Evolutionary conservation across 441 rosid genomes (phyloP), one percentile per base, ranked within the genome.

Genomic region (Gossypium schwendimanii): DNA sequence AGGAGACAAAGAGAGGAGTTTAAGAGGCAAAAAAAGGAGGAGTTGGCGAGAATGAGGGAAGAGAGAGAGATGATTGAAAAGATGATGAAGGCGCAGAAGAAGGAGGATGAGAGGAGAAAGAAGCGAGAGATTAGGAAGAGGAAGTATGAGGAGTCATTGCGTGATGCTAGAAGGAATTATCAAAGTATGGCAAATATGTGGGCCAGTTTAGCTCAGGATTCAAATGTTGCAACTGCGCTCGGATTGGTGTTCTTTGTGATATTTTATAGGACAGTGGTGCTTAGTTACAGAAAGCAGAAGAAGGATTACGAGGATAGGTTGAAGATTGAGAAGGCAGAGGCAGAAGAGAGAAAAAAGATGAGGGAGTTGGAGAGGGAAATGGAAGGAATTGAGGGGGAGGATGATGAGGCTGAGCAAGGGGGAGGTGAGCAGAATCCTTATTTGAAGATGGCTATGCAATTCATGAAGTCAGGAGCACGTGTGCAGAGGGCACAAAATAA

Each of bases 401-500:
- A 80, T 47, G 93, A 81, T 55, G 96, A 85, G 77, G 55, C 17
- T 73, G 96, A 86, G 81, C 87, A 79, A 81, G 93, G 80, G 18
- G 78, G 80, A 39, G 87, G 82, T 21, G 97, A 90, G 78, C 77
- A 91, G 71, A 90, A 91, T 82, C 88, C 92, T 47, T 86, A 90
- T 78, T 59, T 91, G 78, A 84, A 90, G 83, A 90, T 84, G 92
- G 96, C 98, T 11, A 86, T 52, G 86, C 89, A 94, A 86, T 94
- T 94, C 86, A 90, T 94, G 97, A 90, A 84, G 82, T 94, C 98
- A 59, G 97, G 97, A 3, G 98, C 96, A 73, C 87, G 93, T 57
- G 93, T 94, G 63, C 83, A 89, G 74, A 81, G 91, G 71, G 93
- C 93, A 11, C 79, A 74, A 26, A 86, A 84, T 79, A 90, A 47